phyloP scores from a whole-genome alignment of 495 filamentous ascomycete species.

The Schizothecium vesticola region DNA sequence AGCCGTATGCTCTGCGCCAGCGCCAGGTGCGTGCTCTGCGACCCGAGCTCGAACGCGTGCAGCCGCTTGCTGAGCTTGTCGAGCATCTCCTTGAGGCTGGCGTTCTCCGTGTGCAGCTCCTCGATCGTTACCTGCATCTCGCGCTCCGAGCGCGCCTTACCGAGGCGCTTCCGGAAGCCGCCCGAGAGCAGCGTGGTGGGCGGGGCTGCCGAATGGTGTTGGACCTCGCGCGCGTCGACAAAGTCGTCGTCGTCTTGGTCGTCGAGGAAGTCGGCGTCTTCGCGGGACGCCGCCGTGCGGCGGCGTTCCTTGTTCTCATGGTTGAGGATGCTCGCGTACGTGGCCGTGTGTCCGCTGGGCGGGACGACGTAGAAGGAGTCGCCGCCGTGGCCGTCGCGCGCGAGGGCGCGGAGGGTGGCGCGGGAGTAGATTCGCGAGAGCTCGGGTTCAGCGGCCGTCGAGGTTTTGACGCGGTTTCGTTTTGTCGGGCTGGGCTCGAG shows the following conservation, averaged over 20 bases:
- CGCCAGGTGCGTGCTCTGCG: constrained; percentile 73
- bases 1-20: constrained; percentile 74
- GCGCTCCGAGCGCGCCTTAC: constrained; percentile 27
- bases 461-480: constrained; percentile 39
- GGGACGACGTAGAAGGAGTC: constrained; percentile 97
- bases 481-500: constrained; percentile 30
- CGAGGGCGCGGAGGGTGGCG: constrained; percentile 68
- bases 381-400: constrained; percentile 41
- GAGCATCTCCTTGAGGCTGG: constrained; percentile 63
- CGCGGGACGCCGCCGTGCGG: constrained; percentile 37
- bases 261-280: constrained; percentile 27
- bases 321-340: constrained; percentile 80
- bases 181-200: constrained; percentile 24
- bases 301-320: constrained; percentile 64
- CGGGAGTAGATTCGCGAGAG: constrained; percentile 70
- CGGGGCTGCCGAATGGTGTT: constrained; percentile 15
- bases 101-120: constrained; percentile 78
- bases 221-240: constrained; percentile 78
- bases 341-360: constrained; percentile 77
- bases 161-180: constrained; percentile 13
- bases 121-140: constrained; percentile 59
- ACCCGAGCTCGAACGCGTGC: constrained; percentile 78
- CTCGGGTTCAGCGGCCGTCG: constrained; percentile 58
- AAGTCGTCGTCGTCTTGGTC: constrained; percentile 66
- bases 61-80: constrained; percentile 75